Percentiles rank a stretch among this genome's conserved stretches.
These are phyloP conservation scores for Vinca minor DNA, from an alignment of 257 asterid genomes.

Conservation along the genomic window DNA sequence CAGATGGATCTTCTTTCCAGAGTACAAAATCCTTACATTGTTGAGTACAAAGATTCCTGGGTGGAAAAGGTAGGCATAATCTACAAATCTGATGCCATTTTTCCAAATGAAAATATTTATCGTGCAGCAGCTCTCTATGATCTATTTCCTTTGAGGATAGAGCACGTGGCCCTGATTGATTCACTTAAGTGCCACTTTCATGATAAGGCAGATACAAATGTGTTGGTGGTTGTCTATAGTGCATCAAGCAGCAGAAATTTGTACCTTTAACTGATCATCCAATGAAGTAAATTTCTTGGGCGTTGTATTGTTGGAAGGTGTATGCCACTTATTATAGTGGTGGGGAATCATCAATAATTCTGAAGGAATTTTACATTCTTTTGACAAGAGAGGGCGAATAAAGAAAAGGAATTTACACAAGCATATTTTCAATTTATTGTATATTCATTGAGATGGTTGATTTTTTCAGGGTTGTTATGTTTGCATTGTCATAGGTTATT, in stretches of 20 bases:
- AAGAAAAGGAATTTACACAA: neutral
- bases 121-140: neutral
- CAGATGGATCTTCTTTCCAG: constrained; percentile 98
- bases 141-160: neutral
- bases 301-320: neutral
- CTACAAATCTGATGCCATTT: neutral
- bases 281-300: neutral
- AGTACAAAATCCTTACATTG: constrained; percentile 70
- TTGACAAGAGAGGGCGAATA: neutral
- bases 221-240: neutral
- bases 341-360: neutral
- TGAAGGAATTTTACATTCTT: neutral
- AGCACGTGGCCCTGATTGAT: neutral
- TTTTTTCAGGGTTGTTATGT: constrained; percentile 87
- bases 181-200: neutral
- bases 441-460: constrained; percentile 6
- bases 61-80: constrained; percentile 76
- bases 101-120: neutral
- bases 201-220: neutral
- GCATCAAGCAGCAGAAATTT: neutral
- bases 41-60: constrained; percentile 99
- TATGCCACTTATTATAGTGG: neutral
- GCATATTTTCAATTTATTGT: too few relatives aligned
- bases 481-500: constrained; percentile 93
- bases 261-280: neutral